Base-by-base conservation (phyloP, 2,329 filamentous ascomycete genomes). In the Colletotrichum sp. region DNA sequence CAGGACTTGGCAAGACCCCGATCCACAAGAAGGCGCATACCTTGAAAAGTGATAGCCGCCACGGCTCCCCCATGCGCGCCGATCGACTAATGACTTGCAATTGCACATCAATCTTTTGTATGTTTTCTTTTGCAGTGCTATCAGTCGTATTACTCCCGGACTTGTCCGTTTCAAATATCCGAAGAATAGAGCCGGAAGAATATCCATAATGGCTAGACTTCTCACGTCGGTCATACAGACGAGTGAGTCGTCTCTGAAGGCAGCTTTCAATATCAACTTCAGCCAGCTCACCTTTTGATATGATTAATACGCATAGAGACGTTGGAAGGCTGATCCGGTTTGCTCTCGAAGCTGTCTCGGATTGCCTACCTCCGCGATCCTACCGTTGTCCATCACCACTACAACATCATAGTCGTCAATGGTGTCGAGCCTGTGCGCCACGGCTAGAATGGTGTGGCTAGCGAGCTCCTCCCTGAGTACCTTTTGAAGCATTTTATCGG, bases 361-460 rank as follows among this genome's bases (percentile, higher is more conserved):
- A 15, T 68, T 26, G 16, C 73, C 72, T 6, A 67, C 34, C 68
- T 75, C 72, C 3, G 60, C 36, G 21, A 75, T 13, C 6, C 21
- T 49, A 8, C 72, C 72, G 8, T 39, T 36, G 18, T 75, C 72
- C 49, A 75, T 52, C 8, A 75, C 34, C 16, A 72, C 36, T 3
- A 72, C 62, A 8, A 65, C n/a, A 26, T 75, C 72, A n/a, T 62
- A 71, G 16, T 75, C 60, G n/a, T 44, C 21, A 30, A 77, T 60
- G 5, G 76, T 77, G n/a, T 76, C 24, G 4, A 83, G 77, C 63
- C 80, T 79, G 39, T 83, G 81, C 1, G 79, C 79, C 7, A 82
- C 77, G 0, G 80, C 67, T 18, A 83, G 76, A 0, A 83, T 57
- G 0, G 81, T 83, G 18, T 64, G 57, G 15, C 12, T 13, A 1